A percentile compares a stretch with the other conserved stretches of the same genome.
Conservation (phyloP, 495 filamentous ascomycete species). For the Xylaria castorea region DNA sequence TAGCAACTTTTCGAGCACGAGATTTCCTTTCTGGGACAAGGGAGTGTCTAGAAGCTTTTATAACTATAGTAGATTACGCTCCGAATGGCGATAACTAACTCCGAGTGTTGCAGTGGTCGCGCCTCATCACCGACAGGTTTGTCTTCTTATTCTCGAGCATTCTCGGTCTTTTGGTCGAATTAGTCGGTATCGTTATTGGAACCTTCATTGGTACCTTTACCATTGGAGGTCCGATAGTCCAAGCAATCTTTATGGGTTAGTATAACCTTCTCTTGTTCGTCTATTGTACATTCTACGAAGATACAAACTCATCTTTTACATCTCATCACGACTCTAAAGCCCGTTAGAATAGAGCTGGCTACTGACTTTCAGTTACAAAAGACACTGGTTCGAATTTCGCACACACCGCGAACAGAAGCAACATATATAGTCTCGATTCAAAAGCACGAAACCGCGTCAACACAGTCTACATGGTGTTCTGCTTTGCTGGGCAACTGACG, state of each 20-base stretch:
- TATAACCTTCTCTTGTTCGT: neutral
- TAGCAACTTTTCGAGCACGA: too few species aligned
- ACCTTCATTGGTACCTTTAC: conserved; percentile 69
- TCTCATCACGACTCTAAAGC: neutral
- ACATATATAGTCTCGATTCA: conserved; percentile 75
- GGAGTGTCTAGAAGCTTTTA: too few species aligned
- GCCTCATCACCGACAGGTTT: conserved; percentile 73
- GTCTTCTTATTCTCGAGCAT: conserved; percentile 70
- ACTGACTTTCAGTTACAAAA: conserved; percentile 33
- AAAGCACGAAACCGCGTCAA: conserved; percentile 79
- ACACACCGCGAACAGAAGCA: conserved; percentile 75
- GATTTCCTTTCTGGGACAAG: too few species aligned
- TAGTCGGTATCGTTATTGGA: conserved; percentile 71
- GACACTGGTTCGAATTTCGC: conserved; percentile 78
- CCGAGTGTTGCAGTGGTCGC: conserved; percentile 53
- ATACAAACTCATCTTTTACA: neutral
- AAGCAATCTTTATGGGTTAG: conserved; percentile 60
- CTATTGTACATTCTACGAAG: neutral
- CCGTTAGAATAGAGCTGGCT: neutral
- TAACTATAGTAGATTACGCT: too few species aligned
- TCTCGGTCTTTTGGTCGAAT: conserved; percentile 61
- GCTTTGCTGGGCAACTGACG: conserved; percentile 77
- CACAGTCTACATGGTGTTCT: conserved; percentile 80
- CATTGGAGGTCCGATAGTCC: conserved; percentile 76
- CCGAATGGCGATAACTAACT: too few species aligned